Percentiles rank a stretch among this genome's conserved stretches.
Evolutionary conservation across 169 alveolate genomes (phyloP).

Genomic region (Plasmodium cynomolgi): DNA sequence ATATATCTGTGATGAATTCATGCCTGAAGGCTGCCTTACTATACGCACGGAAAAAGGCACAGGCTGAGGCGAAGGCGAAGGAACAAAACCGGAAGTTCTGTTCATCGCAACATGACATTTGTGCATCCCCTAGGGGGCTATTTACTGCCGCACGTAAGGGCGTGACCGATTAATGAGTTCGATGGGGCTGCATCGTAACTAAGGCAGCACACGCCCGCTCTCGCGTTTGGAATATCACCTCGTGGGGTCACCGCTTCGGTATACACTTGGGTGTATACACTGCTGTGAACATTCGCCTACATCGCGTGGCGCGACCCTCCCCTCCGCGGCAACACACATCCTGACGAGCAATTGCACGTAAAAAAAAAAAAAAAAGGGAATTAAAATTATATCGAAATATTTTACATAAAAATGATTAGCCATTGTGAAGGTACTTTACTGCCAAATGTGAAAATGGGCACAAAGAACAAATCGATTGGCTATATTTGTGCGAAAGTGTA

Average conservation of each 20-base stretch:
- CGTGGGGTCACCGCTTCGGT: not conserved
- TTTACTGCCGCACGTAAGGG: not conserved
- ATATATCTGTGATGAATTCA: not conserved
- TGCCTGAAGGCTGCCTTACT: not conserved
- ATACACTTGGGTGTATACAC: not conserved
- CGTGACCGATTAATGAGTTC: not conserved
- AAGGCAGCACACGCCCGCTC: not conserved
- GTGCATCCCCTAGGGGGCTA: not conserved
- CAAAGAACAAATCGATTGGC: conserved; percentile 11
- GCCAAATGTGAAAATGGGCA: conserved; percentile 9
- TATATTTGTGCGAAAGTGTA: not conserved
- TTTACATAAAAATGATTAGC: conserved; percentile 11
- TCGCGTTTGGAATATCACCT: not conserved
- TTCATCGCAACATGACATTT: not conserved
- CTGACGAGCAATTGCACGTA: not conserved
- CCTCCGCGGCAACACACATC: not conserved
- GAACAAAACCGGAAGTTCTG: not conserved
- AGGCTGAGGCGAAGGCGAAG: not conserved
- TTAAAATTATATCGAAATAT: not conserved
- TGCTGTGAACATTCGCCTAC: not conserved
- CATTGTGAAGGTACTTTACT: not conserved
- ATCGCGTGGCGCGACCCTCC: not conserved
- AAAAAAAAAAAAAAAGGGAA: not conserved
- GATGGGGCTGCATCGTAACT: not conserved
- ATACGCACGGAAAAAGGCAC: not conserved